phyloP scores from a whole-genome alignment of 768 basidiomycete genomes.

The Boletus rufocinnamomeus region DNA sequence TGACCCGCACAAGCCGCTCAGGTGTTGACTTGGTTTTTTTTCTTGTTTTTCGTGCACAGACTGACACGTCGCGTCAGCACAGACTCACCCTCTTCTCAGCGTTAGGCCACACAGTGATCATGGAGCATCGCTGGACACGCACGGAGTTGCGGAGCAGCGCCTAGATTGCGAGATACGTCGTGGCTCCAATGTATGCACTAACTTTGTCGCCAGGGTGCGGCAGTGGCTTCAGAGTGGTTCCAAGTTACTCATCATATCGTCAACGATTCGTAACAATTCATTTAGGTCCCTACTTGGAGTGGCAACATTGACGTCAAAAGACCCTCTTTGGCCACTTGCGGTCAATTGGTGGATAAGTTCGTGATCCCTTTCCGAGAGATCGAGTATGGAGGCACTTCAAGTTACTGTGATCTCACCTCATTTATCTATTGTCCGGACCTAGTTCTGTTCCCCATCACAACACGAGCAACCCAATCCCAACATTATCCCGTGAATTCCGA shows the following conservation, averaged over 20 bases:
- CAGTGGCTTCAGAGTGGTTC: background rate
- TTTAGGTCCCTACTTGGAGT: background rate
- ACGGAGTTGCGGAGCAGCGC: background rate
- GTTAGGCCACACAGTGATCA: background rate
- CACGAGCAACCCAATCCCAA: no score
- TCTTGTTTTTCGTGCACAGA: background rate
- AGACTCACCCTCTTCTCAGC: background rate
- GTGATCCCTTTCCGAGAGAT: no score
- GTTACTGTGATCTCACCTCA: no score
- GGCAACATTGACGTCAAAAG: background rate
- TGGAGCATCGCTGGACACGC: background rate
- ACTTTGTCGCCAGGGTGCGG: background rate
- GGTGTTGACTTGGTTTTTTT: background rate
- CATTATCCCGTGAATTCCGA: no score
- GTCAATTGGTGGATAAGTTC: background rate
- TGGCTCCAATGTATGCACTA: background rate
- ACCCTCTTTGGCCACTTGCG: background rate
- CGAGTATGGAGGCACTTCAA: no score
- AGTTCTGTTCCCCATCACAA: no score
- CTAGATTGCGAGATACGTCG: background rate
- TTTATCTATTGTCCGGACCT: no score
- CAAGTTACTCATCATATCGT: background rate
- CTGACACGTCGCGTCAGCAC: background rate
- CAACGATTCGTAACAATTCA: background rate
- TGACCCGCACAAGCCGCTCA: background rate